Evolutionary conservation across 83 land plant genomes (phyloP).

Genomic region (Thuja plicata): DNA sequence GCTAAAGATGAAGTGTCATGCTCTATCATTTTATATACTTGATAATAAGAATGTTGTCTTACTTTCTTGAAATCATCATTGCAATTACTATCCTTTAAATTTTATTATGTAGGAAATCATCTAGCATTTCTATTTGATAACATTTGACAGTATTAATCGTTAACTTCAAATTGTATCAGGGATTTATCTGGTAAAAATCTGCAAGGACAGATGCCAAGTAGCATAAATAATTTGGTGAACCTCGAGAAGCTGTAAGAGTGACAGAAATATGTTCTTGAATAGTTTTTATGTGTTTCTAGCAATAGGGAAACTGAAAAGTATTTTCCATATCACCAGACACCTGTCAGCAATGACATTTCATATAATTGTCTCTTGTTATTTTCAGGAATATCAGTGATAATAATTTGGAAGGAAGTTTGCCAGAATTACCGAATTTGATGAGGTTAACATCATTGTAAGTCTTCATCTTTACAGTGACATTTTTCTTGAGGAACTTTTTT

Average conservation of each 20-base stretch:
- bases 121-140: neutral
- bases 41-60: neutral
- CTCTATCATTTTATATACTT: neutral
- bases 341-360: neutral
- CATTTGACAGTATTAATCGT: neutral
- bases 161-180: neutral
- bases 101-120: neutral
- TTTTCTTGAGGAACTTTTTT: neutral
- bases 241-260: neutral
- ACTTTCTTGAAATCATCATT: neutral
- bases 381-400: neutral
- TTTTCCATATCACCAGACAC: neutral
- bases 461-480: neutral
- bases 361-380: neutral
- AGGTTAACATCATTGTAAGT: neutral
- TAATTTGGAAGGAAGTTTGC: neutral
- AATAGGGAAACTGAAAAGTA: neutral
- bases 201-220: neutral
- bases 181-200: neutral
- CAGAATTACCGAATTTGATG: neutral
- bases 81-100: neutral
- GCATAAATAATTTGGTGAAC: slow-evolving; percentile 3
- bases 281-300: neutral
- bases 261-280: neutral
- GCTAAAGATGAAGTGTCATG: neutral